Conservation (phyloP, 163 green algal genomes). For the Chloroidium sp. region DNA sequence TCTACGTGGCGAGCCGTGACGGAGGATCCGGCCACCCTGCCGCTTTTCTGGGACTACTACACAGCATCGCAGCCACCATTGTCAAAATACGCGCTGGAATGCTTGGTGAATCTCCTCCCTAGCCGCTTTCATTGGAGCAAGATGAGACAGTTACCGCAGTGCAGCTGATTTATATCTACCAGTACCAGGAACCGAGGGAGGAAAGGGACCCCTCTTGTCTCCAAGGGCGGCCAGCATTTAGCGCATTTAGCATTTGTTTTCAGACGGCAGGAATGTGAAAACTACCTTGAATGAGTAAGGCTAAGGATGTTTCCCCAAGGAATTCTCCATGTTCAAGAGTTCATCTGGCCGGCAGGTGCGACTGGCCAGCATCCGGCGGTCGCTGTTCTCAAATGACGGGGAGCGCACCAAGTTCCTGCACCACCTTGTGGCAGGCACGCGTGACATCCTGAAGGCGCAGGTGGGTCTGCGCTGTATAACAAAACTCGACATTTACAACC, state of each 20-base stretch:
- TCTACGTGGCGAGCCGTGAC: slow-evolving; percentile 75
- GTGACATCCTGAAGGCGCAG: slow-evolving; percentile 58
- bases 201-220: too few species aligned
- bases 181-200: too few species aligned
- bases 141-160: too few species aligned
- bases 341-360: slow-evolving; percentile 42
- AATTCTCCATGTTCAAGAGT: neutral
- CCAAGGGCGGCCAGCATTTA: too few species aligned
- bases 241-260: too few species aligned
- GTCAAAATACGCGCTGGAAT: slow-evolving; percentile 80
- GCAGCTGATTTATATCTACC: too few species aligned
- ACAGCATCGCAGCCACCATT: slow-evolving; percentile 64
- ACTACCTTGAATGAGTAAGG: too few species aligned
- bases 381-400: slow-evolving; percentile 79
- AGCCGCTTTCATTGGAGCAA: too few species aligned
- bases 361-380: slow-evolving; percentile 84
- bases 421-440: slow-evolving; percentile 79
- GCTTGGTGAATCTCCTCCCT: slow-evolving; percentile 57
- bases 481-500: too few species aligned
- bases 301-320: too few species aligned
- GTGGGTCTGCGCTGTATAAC: too few species aligned
- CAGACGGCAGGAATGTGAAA: too few species aligned
- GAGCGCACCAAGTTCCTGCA: slow-evolving; percentile 81
- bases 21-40: slow-evolving; percentile 68
- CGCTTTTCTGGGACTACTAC: slow-evolving; percentile 94